phyloP scores from a whole-genome alignment of 2,329 filamentous ascomycete species.

The Fusarium mangiferae region DNA sequence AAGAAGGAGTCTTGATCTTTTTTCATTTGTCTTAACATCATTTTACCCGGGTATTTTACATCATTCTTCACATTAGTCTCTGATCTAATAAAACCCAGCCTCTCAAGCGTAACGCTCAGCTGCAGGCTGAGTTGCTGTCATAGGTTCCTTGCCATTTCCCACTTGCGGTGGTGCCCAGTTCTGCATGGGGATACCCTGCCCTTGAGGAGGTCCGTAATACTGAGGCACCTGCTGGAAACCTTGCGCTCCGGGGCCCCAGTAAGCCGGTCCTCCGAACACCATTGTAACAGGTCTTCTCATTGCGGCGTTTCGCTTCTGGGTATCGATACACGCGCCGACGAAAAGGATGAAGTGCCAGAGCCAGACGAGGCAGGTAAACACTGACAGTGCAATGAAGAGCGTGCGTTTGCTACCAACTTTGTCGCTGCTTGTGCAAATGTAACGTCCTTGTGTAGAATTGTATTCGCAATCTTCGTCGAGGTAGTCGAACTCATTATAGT shows the following conservation, averaged over 20 bases:
- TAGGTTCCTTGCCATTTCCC: constrained; percentile 23
- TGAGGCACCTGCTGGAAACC: constrained; percentile 47
- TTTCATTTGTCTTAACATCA: too few species aligned
- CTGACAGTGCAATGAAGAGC: constrained; percentile 34
- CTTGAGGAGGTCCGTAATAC: constrained; percentile 23
- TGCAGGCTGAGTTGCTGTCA: not conserved
- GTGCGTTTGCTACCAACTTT: constrained; percentile 1
- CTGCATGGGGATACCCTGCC: constrained; percentile 38
- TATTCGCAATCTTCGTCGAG: constrained; percentile 22
- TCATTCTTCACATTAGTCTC: not conserved
- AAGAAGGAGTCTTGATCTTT: not conserved
- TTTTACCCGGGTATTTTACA: not conserved
- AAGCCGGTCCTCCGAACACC: constrained; percentile 40
- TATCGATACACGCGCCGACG: constrained; percentile 53
- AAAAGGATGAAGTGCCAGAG: constrained; percentile 54
- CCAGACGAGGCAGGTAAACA: constrained; percentile 42
- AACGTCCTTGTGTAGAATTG: constrained; percentile 6
- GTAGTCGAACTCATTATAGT: constrained; percentile 16
- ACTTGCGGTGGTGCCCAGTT: constrained; percentile 7
- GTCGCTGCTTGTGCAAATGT: constrained; percentile 7
- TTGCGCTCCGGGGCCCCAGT: constrained; percentile 45
- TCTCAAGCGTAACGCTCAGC: constrained; percentile 18
- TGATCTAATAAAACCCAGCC: too few species aligned
- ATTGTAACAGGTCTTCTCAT: constrained; percentile 40
- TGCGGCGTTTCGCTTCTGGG: constrained; percentile 45